Evolutionary conservation across 345 rosid species (phyloP).

Genomic region (Salix dunnii): DNA sequence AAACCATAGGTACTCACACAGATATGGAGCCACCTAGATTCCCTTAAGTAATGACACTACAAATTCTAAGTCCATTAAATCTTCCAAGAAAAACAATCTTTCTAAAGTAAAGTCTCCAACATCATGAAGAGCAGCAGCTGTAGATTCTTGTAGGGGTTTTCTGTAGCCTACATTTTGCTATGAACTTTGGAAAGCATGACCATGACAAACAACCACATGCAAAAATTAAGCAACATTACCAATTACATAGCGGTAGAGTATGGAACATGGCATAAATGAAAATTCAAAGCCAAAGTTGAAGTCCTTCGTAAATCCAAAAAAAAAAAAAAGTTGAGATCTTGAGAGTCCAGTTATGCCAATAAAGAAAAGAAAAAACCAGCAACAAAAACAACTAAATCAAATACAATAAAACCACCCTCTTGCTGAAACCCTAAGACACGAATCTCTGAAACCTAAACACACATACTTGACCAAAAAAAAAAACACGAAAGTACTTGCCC

Average conservation of each 20-base stretch:
- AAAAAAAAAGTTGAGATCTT: neutral
- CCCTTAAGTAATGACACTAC: neutral
- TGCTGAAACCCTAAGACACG: neutral
- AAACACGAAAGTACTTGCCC: neutral
- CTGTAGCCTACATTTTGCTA: too few relatives aligned
- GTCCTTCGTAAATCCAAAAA: neutral
- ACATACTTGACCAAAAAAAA: neutral
- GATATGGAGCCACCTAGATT: neutral
- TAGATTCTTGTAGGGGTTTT: neutral
- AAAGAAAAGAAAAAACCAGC: neutral
- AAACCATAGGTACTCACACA: neutral
- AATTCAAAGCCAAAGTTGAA: neutral
- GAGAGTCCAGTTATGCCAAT: neutral
- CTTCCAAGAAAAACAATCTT: neutral
- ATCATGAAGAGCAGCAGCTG: neutral
- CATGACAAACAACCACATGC: neutral
- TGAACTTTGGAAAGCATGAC: too few relatives aligned
- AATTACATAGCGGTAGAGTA: neutral
- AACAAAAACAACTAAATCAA: neutral
- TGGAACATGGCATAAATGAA: neutral
- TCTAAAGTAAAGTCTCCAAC: neutral
- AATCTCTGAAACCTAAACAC: neutral
- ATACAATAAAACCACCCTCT: neutral
- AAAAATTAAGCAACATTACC: neutral
- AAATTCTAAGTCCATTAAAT: neutral